Percentiles rank a stretch among this genome's conserved stretches.
phyloP scores from a whole-genome alignment of 2,329 filamentous ascomycete species.

The Neofusicoccum cordaticola region DNA sequence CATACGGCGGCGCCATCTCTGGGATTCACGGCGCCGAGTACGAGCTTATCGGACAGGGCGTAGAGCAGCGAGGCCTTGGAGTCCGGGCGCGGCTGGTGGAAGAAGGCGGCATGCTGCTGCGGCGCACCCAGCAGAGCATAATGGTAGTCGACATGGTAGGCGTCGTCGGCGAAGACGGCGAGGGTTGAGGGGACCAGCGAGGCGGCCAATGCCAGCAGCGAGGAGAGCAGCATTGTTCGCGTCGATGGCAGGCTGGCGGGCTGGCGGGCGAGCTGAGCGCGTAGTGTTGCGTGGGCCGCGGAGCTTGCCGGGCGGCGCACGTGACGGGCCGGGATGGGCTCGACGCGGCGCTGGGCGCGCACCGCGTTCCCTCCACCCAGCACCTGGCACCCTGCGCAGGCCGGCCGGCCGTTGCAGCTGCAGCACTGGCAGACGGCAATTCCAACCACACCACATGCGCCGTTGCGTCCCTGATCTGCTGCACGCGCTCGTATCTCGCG shows the following conservation, averaged over 20 bases:
- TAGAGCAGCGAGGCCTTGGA: constrained; percentile 89
- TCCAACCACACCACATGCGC: constrained; percentile 1
- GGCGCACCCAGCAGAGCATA: constrained; percentile 83
- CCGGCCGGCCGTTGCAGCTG: not conserved
- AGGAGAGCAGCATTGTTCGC: constrained; percentile 37
- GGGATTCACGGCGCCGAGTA: constrained; percentile 86
- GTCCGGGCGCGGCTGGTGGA: constrained; percentile 78
- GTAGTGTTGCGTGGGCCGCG: not conserved
- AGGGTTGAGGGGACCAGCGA: constrained; percentile 51
- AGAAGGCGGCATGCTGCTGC: constrained; percentile 82
- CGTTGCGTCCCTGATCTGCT: constrained; percentile 13
- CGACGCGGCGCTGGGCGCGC: not conserved
- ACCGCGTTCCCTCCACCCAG: not conserved
- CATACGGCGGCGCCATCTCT: constrained; percentile 80
- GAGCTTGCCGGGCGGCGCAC: constrained; percentile 6
- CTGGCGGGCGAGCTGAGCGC: constrained; percentile 6
- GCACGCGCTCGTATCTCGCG: constrained; percentile 2
- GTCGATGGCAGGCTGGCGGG: constrained; percentile 6
- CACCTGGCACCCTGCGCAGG: not conserved
- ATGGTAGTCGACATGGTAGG: constrained; percentile 89
- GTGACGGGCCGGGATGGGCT: not conserved
- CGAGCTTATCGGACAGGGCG: constrained; percentile 78
- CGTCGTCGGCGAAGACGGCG: constrained; percentile 86
- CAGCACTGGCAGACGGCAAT: not conserved
- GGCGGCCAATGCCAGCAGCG: constrained; percentile 34